phyloP scores from a whole-genome alignment of 2,329 filamentous ascomycete genomes.

The Myriangium duriaei region DNA sequence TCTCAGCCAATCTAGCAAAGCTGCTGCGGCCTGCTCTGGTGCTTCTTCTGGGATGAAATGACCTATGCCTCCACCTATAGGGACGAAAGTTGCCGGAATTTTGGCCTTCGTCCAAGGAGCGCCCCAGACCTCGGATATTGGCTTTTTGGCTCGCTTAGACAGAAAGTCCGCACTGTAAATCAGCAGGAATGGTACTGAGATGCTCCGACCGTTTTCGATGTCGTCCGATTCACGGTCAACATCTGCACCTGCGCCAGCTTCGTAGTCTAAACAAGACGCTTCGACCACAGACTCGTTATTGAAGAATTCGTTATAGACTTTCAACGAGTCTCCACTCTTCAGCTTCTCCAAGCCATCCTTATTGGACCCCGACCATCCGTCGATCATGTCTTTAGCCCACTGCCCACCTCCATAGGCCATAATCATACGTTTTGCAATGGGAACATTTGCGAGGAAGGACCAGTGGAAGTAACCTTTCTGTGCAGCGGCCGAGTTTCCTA shows the following conservation, averaged over 20 bases:
- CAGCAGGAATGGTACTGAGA: constrained; percentile 26
- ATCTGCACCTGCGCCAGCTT: constrained; percentile 28
- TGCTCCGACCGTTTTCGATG: constrained; percentile 25
- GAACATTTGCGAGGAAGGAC: constrained; percentile 32
- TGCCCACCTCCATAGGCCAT: constrained; percentile 24
- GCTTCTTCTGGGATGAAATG: constrained; percentile 31
- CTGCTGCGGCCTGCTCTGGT: constrained; percentile 18
- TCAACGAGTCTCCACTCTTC: constrained; percentile 21
- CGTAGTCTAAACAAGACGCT: constrained; percentile 31
- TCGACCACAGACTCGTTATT: constrained; percentile 26
- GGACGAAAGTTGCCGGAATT: constrained; percentile 12
- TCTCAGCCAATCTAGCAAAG: constrained; percentile 4
- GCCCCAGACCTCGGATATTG: constrained; percentile 25
- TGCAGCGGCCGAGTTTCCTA: constrained; percentile 20
- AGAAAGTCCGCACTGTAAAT: constrained; percentile 27
- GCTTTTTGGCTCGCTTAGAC: constrained; percentile 22
- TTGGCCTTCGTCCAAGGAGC: constrained; percentile 22
- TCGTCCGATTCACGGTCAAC: constrained; percentile 26
- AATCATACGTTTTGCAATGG: constrained; percentile 29
- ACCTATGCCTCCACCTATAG: constrained; percentile 20
- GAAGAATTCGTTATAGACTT: constrained; percentile 28
- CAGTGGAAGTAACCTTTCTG: constrained; percentile 29
- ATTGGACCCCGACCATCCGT: constrained; percentile 22
- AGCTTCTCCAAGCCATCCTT: constrained; percentile 2
- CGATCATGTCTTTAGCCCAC: constrained; percentile 22